Conservation (phyloP, 352 stramenopile genomes). For the Phytophthora foliorum region DNA sequence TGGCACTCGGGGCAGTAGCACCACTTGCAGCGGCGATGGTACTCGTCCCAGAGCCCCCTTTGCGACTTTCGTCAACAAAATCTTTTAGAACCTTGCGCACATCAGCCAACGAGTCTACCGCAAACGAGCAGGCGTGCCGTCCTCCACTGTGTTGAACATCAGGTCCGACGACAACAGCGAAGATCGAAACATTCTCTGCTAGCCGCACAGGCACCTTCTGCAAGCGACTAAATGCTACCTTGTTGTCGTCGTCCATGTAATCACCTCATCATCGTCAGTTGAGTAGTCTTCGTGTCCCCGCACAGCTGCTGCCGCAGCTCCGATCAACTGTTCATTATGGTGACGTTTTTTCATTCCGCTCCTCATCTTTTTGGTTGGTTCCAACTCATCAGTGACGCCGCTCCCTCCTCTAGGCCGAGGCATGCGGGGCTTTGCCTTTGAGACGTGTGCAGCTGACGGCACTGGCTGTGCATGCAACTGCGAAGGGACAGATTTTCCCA, state of each 20-base stretch:
- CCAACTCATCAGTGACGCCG: constrained; percentile 32
- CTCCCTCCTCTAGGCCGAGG: constrained; percentile 31
- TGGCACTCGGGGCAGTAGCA: neutral
- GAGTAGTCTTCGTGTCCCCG: constrained; percentile 44
- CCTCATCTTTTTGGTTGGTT: constrained; percentile 26
- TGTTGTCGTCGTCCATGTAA: constrained; percentile 78
- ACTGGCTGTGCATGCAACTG: constrained; percentile 40
- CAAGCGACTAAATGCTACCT: constrained; percentile 79
- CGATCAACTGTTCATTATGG: constrained; percentile 26
- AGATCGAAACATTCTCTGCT: constrained; percentile 73
- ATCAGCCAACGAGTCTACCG: constrained; percentile 73
- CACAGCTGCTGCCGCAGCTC: constrained; percentile 33
- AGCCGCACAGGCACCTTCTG: constrained; percentile 80
- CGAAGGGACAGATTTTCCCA: constrained; percentile 8
- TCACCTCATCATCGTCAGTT: constrained; percentile 62
- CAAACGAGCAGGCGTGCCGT: constrained; percentile 61
- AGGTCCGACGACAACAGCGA: constrained; percentile 70
- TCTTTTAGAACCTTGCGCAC: constrained; percentile 80
- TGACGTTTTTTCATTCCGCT: constrained; percentile 18
- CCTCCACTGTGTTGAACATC: constrained; percentile 79
- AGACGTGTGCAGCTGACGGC: constrained; percentile 44
- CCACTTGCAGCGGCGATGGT: neutral
- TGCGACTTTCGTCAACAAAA: constrained; percentile 69
- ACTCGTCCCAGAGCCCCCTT: constrained; percentile 15
- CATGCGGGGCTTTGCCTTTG: constrained; percentile 49